Base-by-base conservation (phyloP, 208 protist genomes). In the Trypanosoma rangeli region DNA sequence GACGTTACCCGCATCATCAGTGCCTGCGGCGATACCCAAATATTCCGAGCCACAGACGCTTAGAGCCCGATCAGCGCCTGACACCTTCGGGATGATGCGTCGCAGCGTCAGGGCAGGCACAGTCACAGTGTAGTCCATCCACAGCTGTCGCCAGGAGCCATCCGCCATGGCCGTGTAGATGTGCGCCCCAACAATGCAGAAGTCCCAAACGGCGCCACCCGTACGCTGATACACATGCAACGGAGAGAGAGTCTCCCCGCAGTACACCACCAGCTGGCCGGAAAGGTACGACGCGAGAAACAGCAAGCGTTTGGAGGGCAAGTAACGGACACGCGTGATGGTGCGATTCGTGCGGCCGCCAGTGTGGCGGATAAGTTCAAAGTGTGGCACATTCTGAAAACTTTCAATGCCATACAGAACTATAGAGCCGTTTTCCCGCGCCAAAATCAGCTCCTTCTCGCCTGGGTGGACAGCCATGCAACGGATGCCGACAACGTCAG, bases 381-480 rank as follows among this genome's bases (percentile, higher is more conserved):
- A 94, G 73, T 96, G 91, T 13, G 84, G 80, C 18, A 94, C 81
- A 66, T 92, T 92, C 64, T 94, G 86, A 60, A 88, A 88, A 57
- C 77, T 89, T 5, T 65, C 68, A 46, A 96, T 60, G 53, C 69
- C 37, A 68, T 90, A 94, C 29, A 83, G 76, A 54, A 90, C 69
- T 8, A 96, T 68, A 20, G 88, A 92, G 29, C 86, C 91, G 82
- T 94, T 86, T 73, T 96, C 91, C 5, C 87, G 86, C 15, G 84
- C 91, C n/a, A 94, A 67, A 20, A 86, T 73, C 29, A 96, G 46
- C 56, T 89, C 79, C 15, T 58, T 60, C 70, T 92, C 87, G 50
- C 63, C 5, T 35, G 62, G 58, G 71, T 81, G 81, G 18, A 91
- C 78, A 22, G 86, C 88, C 44, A 94, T 35, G 68, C 88, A 93